Evolutionary conservation across 306 rosid species (phyloP), one percentile per base, ranked within the genome.

Genomic region (Erythrophleum fordii): DNA sequence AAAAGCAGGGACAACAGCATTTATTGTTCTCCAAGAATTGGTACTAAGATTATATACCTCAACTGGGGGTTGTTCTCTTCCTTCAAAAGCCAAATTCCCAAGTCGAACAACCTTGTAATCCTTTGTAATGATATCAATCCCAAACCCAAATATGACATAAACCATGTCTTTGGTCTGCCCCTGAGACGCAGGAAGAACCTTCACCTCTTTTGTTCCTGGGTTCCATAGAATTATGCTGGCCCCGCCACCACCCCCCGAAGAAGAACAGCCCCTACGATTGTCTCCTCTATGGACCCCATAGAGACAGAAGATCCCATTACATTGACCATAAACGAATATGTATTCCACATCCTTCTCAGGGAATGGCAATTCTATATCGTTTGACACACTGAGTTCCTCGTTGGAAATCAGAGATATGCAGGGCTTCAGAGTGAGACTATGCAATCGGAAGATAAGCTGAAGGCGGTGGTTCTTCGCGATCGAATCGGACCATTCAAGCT

Each of bases 91-190:
- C 60, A 53, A 20, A 3, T 8, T 20, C 60, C 60, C 60, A 20
- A 53, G 8, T 22, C 60, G 11, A 53, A 53, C 60, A n/a, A 20
- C 28, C 60, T 53, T 53, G 25, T 20, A 53, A 53, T 53, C 60
- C 5, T 53, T 53, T n/a, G 60, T 53, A 53, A 53, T 22, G 20
- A 12, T 11, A 20, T 53, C 60, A 53, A 53, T 8, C 13, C 28
- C 60, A 53, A 53, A 53, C 60, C 60, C 60, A 53, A 20, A 53
- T 53, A 53, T 53, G 60, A 53, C n/a, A 52, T 52, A 52, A 52
- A 18, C 59, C 25, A 52, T 20, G 12, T 22, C 60, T n/a, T 22
- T 55, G 28, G 14, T 5, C 2, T 8, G 28, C 1, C 3, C 9
- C 28, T 55, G 11, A 55, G 60, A 55, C 2, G 26, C 13, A 55